phyloP scores from a whole-genome alignment of 208 protist genomes.

The Crithidia fasciculata region DNA sequence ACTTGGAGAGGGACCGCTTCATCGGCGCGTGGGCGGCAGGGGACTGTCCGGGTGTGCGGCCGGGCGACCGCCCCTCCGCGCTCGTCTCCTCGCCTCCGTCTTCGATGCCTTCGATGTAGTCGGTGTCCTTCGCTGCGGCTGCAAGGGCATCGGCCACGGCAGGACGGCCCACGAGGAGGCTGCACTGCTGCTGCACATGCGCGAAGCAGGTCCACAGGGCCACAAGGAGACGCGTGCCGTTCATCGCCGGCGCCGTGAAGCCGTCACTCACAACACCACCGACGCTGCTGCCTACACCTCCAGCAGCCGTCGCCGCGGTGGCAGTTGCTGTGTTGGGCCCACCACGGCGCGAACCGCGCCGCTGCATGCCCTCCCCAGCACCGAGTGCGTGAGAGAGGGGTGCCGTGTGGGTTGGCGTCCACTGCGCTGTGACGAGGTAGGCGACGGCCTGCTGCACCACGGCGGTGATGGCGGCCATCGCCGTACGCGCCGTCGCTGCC shows the following conservation, averaged over 20 bases:
- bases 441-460: conserved; percentile 16
- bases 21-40: not conserved
- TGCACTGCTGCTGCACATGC: conserved; percentile 33
- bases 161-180: conserved; percentile 19
- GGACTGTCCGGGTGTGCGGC: not conserved
- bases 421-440: conserved; percentile 5
- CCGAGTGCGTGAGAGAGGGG: too few relatives aligned
- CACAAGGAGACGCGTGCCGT: conserved; percentile 26
- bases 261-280: not conserved
- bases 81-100: not conserved
- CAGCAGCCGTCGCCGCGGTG: not conserved
- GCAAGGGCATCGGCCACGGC: conserved; percentile 24
- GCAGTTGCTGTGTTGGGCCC: not conserved
- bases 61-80: not conserved
- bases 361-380: not conserved
- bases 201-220: conserved; percentile 22
- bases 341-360: conserved; percentile 1
- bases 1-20: not conserved
- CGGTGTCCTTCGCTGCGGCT: conserved; percentile 20
- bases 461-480: conserved; percentile 7
- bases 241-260: not conserved
- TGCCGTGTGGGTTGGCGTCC: not conserved
- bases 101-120: conserved; percentile 12
- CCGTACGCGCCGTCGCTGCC: conserved; percentile 13
- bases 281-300: not conserved